Evolutionary conservation across 2,329 filamentous ascomycete species (phyloP).

Genomic region (Aspergillus novoparasiticus): DNA sequence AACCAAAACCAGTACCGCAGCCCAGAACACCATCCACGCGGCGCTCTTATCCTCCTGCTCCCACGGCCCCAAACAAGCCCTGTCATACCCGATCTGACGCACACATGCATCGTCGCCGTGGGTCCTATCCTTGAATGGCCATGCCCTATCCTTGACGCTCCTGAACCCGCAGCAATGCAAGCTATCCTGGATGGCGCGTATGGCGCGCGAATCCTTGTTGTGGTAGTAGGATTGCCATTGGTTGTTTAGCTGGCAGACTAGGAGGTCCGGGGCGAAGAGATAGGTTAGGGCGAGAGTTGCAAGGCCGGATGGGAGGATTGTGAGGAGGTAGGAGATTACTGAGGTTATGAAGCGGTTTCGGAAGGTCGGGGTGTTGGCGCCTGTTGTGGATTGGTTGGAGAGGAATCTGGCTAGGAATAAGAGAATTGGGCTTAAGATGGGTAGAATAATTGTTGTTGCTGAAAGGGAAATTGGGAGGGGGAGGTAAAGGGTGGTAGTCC

Average conservation of each 20-base stretch:
- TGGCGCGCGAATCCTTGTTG: constrained; percentile 31
- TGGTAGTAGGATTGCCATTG: constrained; percentile 37
- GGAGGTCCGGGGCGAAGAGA: constrained; percentile 27
- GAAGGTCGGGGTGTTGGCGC: background rate
- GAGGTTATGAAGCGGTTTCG: background rate
- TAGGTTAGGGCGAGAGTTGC: constrained; percentile 34
- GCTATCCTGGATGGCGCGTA: constrained; percentile 37
- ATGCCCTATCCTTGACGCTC: constrained; percentile 40
- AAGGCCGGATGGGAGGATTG: constrained; percentile 30
- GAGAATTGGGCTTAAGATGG: constrained; percentile 8
- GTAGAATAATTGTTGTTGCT: constrained; percentile 25
- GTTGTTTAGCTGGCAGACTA: constrained; percentile 32
- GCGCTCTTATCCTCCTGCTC: constrained; percentile 26
- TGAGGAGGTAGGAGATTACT: constrained; percentile 23
- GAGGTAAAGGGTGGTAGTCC: constrained; percentile 24
- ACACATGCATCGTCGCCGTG: constrained; percentile 37
- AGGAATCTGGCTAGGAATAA: constrained; percentile 16
- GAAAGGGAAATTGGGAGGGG: constrained; percentile 30
- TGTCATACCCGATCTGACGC: constrained; percentile 31
- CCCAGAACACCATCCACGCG: constrained; percentile 33
- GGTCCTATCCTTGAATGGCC: constrained; percentile 39
- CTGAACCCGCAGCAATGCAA: constrained; percentile 39
- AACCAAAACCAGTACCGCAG: constrained; percentile 24
- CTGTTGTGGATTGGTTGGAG: background rate
- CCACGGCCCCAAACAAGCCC: constrained; percentile 35